Percentiles rank a stretch among this genome's conserved stretches.
phyloP scores from a whole-genome alignment of 2,329 filamentous ascomycete genomes.

The Ambrosiella beaveri region DNA sequence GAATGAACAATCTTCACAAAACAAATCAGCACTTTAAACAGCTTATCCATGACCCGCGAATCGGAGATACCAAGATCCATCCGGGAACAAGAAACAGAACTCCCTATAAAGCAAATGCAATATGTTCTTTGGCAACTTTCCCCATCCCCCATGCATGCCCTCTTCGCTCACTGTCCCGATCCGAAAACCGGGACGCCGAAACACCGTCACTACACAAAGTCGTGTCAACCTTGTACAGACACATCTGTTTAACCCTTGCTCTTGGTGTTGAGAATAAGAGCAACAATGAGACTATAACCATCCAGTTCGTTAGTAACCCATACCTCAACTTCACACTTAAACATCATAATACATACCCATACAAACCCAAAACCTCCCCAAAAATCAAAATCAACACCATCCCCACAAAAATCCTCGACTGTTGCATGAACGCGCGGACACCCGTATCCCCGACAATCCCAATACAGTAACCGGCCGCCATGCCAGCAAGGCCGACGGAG shows the following conservation, averaged over 20 bases:
- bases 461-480: constrained; percentile 92
- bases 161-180: too few relatives aligned
- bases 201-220: background rate
- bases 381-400: constrained; percentile 99
- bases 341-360: constrained; percentile 50
- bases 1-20: background rate
- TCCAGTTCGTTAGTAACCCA: background rate
- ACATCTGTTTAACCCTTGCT: constrained; percentile 36
- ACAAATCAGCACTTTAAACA: background rate
- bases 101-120: background rate
- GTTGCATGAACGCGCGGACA: constrained; percentile 88
- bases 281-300: constrained; percentile 60
- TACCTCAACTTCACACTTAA: background rate
- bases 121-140: background rate
- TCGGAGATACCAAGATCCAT: background rate
- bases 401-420: constrained; percentile 89
- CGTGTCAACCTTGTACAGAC: background rate
- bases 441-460: constrained; percentile 89
- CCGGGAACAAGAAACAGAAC: background rate
- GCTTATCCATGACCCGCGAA: background rate
- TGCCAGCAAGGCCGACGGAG: constrained; percentile 77
- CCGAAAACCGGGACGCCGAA: too few relatives aligned
- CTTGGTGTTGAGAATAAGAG: constrained; percentile 83
- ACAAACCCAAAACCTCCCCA: constrained; percentile 88
- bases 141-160: too few relatives aligned